phyloP scores from a whole-genome alignment of 1,284 basidiomycete genomes.

The Takashimella tepidaria region DNA sequence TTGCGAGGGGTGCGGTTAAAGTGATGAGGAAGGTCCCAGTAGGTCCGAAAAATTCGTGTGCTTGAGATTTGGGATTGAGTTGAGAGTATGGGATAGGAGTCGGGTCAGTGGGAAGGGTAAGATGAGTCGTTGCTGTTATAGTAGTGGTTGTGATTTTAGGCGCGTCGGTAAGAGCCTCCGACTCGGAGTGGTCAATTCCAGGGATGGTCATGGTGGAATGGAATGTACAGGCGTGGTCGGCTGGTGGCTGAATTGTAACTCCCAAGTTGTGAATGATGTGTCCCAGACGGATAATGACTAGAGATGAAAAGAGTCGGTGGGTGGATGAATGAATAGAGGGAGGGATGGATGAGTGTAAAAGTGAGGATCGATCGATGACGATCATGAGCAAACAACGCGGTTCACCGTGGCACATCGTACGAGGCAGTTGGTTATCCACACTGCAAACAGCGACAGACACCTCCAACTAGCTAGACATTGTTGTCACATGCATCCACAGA shows the following conservation, averaged over 20 bases:
- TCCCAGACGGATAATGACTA: too few species aligned
- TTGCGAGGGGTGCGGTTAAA: conserved; percentile 64
- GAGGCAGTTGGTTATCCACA: too few species aligned
- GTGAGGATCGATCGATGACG: not conserved
- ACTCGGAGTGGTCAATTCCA: too few species aligned
- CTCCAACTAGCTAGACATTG: too few species aligned
- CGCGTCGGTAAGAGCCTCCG: too few species aligned
- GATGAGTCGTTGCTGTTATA: conserved; percentile 41
- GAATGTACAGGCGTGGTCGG: too few species aligned
- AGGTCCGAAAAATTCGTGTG: conserved; percentile 83
- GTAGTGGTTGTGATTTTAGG: conserved; percentile 33
- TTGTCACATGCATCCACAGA: too few species aligned
- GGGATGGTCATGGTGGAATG: too few species aligned
- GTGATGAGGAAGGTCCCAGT: conserved; percentile 70
- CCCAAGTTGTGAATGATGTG: too few species aligned
- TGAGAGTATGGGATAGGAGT: conserved; percentile 36
- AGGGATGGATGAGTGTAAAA: not conserved
- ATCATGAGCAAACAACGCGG: not conserved
- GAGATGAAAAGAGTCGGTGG: too few species aligned
- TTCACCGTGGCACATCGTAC: not conserved
- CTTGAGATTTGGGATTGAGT: conserved; percentile 51
- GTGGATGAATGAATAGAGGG: not conserved
- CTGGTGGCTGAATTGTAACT: too few species aligned
- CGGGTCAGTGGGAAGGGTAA: conserved; percentile 42
- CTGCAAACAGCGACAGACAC: too few species aligned